Evolutionary conservation across 176 grass and related monocot genomes (phyloP).

Genomic region (Carex scoparia): DNA sequence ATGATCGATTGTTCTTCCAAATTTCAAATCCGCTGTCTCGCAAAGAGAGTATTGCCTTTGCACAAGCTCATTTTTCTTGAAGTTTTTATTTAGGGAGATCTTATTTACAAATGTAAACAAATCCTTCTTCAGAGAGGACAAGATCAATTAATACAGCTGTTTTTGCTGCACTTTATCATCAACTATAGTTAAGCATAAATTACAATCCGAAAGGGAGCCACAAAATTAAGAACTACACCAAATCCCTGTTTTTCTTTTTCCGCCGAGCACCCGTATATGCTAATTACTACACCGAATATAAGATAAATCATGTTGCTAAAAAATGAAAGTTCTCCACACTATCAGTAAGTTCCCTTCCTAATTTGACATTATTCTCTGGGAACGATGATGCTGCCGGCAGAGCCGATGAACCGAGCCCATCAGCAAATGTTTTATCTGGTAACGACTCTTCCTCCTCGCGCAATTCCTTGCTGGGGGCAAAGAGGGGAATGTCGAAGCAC

Average conservation of each 20-base stretch:
- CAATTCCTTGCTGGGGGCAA: slow-evolving; percentile 33
- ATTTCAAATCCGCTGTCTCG: too few species aligned
- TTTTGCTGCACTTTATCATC: slow-evolving; percentile 8
- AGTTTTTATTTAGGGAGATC: background rate
- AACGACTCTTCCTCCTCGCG: slow-evolving; percentile 13
- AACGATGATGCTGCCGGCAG: slow-evolving; percentile 23
- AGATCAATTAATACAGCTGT: background rate
- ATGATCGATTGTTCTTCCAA: too few species aligned
- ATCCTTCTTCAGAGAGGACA: background rate
- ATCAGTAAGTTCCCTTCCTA: slow-evolving; percentile 6
- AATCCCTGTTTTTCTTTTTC: background rate
- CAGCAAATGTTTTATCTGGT: slow-evolving; percentile 24
- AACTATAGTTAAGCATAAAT: slow-evolving; percentile 2
- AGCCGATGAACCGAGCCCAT: background rate
- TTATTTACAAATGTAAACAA: background rate
- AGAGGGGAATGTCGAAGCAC: slow-evolving; percentile 61
- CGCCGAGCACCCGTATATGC: background rate
- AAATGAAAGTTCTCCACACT: slow-evolving; percentile 8
- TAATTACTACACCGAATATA: background rate
- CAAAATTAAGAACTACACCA: background rate
- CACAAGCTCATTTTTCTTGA: background rate
- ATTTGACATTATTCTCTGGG: slow-evolving; percentile 48
- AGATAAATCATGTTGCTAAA: background rate
- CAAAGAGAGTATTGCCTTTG: too few species aligned
- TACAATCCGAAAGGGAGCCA: background rate